phyloP scores from a whole-genome alignment of 83 land plant genomes.

The Thuja plicata region DNA sequence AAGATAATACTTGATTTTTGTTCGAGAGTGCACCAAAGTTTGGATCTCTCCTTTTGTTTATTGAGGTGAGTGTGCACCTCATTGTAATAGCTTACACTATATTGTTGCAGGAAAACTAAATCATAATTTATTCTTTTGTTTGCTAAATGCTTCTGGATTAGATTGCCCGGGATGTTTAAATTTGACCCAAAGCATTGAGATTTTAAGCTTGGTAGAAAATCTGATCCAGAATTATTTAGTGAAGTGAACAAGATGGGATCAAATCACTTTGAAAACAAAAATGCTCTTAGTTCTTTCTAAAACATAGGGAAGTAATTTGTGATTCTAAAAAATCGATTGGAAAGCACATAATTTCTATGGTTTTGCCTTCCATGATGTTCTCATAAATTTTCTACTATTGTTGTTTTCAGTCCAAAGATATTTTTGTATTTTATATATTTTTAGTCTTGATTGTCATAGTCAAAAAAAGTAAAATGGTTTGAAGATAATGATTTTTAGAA shows the following conservation, averaged over 20 bases:
- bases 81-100: no score
- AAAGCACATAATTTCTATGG: not conserved
- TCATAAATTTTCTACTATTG: not conserved
- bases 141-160: no score
- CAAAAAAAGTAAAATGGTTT: no score
- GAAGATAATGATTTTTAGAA: no score
- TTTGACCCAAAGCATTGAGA: no score
- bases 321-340: not conserved
- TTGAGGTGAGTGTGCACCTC: slow-evolving; percentile 55
- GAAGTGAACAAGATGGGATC: no score
- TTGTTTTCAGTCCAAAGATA: not conserved
- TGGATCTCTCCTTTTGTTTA: slow-evolving; percentile 75
- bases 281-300: not conserved
- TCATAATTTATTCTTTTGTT: no score
- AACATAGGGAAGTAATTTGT: not conserved
- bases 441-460: no score
- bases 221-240: no score
- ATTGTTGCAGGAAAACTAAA: not conserved
- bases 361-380: not conserved
- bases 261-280: not conserved
- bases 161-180: no score
- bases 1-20: slow-evolving; percentile 83
- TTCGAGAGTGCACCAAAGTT: slow-evolving; percentile 83
- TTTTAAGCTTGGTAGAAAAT: no score
- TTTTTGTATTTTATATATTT: no score